These are phyloP conservation scores for Clavispora phyllophila DNA, from an alignment of 805 yeast genomes.

Conservation along the genomic window DNA sequence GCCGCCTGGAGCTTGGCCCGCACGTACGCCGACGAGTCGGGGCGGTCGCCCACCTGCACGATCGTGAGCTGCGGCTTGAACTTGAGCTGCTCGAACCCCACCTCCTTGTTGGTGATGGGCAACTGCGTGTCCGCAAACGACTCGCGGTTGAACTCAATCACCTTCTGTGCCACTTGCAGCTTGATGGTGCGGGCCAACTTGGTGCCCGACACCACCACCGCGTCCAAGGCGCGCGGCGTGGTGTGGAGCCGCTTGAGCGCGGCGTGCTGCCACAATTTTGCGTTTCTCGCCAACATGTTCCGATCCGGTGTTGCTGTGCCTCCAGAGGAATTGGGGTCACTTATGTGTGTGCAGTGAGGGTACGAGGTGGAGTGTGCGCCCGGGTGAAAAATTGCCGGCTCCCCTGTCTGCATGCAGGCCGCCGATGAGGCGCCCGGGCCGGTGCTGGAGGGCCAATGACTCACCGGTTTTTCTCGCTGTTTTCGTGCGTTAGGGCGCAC, in stretches of 20 bases:
- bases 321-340: too few species aligned
- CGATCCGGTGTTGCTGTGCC: neutral
- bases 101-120: conserved; percentile 13
- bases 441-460: neutral
- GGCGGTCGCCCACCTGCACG: conserved; percentile 84
- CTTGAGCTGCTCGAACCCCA: conserved; percentile 25
- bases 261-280: neutral
- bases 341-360: neutral
- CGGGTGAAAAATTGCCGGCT: conserved; percentile 1
- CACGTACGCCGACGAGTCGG: conserved; percentile 89
- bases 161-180: conserved; percentile 35
- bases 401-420: neutral
- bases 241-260: conserved; percentile 2
- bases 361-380: too few species aligned
- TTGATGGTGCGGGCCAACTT: conserved; percentile 37
- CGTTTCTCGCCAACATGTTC: conserved; percentile 2
- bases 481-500: too few species aligned
- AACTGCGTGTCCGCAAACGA: conserved; percentile 19
- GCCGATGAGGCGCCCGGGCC: neutral
- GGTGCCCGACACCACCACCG: conserved; percentile 39
- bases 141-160: conserved; percentile 29
- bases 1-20: conserved; percentile 90
- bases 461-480: neutral
- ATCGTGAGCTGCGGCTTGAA: conserved; percentile 77
- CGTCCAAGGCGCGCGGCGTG: conserved; percentile 19